Evolutionary conservation across 495 filamentous ascomycete genomes (phyloP), one percentile per base, ranked within the genome.

Genomic region (Terfezia claveryi): DNA sequence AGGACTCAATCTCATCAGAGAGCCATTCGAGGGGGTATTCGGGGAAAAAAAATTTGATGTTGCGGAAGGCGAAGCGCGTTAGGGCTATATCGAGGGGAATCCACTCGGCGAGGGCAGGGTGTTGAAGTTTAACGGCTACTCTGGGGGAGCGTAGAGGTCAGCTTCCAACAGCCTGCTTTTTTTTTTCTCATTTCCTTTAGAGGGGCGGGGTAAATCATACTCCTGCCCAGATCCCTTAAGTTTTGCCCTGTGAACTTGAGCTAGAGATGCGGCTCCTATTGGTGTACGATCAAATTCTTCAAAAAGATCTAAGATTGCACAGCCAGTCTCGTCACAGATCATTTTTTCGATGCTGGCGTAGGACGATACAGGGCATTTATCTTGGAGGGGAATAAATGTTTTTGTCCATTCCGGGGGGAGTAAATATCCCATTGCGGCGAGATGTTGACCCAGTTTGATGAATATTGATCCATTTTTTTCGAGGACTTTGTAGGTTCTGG

Each of bases 91-190:
- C 92, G 20, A 99, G 69, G 14, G 82, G 83, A 10, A 85, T 81
- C 87, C 88, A 99, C 72, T 94, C 83, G 41, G 86, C 82, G 60
- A 99, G 70, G 17, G 76, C 72, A 16, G 92, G 92, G 69, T 99
- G 92, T 62, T 99, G 92, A 14, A 96, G 80, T 69, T 99, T 99
- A 57, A 99, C 92, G 1, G 92, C 92, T n/a, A 96, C 92, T 62
- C 63, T 65, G 9, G 17, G 20, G 38, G 49, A 36, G 11, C 27
- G 27, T 32, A 32, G 4, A 32, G 4, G 27, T 32, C 27, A 32
- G 27, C 27, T 2, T 32, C 4, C 7, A 32, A 32, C 27, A 32
- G 27, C 27, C 27, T 32, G 4, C 7, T 32, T 32, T 7, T 32
- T 32, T 32, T 32, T 32, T 32, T 20, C 20, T 20, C 20, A 20